A percentile compares a stretch with the other conserved stretches of the same genome.
Conservation (phyloP, 305 asterid species). For the Fraxinus angustifolia region DNA sequence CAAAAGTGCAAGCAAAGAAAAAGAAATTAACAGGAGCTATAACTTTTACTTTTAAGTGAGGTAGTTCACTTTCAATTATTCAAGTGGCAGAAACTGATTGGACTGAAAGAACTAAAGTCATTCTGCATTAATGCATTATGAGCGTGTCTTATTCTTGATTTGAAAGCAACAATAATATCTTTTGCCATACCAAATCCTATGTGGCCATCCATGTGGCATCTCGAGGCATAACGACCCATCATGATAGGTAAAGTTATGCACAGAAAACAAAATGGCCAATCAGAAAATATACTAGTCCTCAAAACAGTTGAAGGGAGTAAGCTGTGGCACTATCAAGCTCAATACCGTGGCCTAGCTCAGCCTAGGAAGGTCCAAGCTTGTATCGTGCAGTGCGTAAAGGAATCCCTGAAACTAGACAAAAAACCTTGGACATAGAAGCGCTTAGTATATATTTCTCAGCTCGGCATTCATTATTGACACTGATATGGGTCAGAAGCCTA, state of each 20-base stretch:
- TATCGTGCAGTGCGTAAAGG: neutral
- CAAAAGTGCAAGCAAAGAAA: conserved; percentile 2
- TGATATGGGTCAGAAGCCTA: neutral
- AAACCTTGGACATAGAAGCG: neutral
- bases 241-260: neutral
- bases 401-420: neutral
- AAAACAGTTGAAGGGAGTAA: neutral
- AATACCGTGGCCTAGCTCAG: neutral
- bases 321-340: neutral
- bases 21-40: conserved; percentile 15
- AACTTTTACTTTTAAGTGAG: conserved; percentile 13
- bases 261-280: neutral
- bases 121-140: neutral
- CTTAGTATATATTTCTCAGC: neutral
- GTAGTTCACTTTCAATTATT: neutral
- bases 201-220: neutral
- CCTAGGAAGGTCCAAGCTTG: neutral
- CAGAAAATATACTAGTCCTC: neutral
- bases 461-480: neutral
- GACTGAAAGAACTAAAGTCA: neutral
- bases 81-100: neutral
- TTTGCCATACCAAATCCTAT: neutral
- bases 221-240: neutral
- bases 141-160: neutral
- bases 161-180: neutral